These are phyloP conservation scores for Ogataea polymorpha DNA, from an alignment of 805 yeast genomes.

Conservation along the genomic window DNA sequence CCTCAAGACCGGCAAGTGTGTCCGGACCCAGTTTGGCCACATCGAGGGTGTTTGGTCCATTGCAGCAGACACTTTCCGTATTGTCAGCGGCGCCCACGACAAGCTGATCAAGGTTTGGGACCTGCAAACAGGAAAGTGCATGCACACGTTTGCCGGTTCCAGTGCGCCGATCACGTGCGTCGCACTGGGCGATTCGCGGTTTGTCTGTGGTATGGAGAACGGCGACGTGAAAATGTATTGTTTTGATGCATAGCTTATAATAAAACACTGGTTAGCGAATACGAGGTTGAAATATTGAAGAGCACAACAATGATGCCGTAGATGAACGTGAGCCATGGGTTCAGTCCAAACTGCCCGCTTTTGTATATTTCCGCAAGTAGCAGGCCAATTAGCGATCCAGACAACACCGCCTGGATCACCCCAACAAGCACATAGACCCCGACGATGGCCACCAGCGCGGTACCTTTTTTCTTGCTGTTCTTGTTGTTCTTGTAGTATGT, in stretches of 20 bases:
- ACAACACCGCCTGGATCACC: constrained; percentile 57
- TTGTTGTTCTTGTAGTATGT: constrained; percentile 40
- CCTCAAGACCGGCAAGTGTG: constrained; percentile 78
- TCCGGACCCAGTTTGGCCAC: constrained; percentile 94
- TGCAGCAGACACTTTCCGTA: constrained; percentile 92
- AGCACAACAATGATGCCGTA: constrained; percentile 71
- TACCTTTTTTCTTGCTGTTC: constrained; percentile 8
- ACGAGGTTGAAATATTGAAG: constrained; percentile 64
- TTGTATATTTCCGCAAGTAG: constrained; percentile 70
- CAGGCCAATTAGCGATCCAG: constrained; percentile 78
- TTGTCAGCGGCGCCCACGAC: constrained; percentile 94
- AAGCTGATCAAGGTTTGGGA: constrained; percentile 92
- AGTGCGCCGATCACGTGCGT: constrained; percentile 62
- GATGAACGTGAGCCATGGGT: constrained; percentile 91
- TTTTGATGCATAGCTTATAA: constrained; percentile 50
- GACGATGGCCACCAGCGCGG: constrained; percentile 40
- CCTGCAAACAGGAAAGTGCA: constrained; percentile 86
- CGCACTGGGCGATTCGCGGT: constrained; percentile 81
- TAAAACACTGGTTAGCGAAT: constrained; percentile 51
- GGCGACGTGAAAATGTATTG: constrained; percentile 85
- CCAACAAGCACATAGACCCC: constrained; percentile 51
- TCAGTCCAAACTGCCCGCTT: constrained; percentile 81
- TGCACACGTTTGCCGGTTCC: constrained; percentile 86
- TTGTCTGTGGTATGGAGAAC: constrained; percentile 86
- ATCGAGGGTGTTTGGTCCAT: constrained; percentile 98